Evolutionary conservation across 2,329 filamentous ascomycete species (phyloP).

Genomic region (Balansia obtecta): DNA sequence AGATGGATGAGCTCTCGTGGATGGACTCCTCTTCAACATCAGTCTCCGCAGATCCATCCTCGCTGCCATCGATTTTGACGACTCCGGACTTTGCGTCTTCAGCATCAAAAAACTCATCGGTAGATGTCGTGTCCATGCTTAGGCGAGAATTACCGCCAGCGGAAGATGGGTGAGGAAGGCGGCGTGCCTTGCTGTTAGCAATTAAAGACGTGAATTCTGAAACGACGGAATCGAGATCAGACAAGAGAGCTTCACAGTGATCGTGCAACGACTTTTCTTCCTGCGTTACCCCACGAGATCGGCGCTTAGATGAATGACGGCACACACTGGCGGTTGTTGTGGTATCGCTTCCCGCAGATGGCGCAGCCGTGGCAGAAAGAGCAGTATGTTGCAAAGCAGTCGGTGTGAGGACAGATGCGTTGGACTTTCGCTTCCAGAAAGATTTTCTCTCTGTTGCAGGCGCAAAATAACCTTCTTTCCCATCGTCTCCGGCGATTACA

Average conservation of each 20-base stretch:
- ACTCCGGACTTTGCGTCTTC: conserved; percentile 54
- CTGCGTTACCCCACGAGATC: conserved; percentile 26
- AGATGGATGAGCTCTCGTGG: conserved; percentile 42
- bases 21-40: conserved; percentile 10
- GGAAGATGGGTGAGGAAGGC: conserved; percentile 42
- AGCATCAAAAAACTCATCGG: conserved; percentile 93
- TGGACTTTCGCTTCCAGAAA: conserved; percentile 90
- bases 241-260: conserved; percentile 70
- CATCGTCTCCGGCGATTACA: conserved; percentile 17
- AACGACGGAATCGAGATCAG: conserved; percentile 74
- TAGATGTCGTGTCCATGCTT: conserved; percentile 70
- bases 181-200: conserved; percentile 64
- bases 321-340: conserved; percentile 18
- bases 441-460: conserved; percentile 46
- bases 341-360: conserved; percentile 26
- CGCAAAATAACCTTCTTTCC: conserved; percentile 41
- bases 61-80: conserved; percentile 60
- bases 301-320: conserved; percentile 20
- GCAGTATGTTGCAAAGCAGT: conserved; percentile 26
- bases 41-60: conserved; percentile 38
- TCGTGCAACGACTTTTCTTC: conserved; percentile 62
- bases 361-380: conserved; percentile 28
- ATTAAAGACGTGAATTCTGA: conserved; percentile 70
- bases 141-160: conserved; percentile 32
- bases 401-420: conserved; percentile 32